Conservation (phyloP, 1,139 yeast genomes). For the Wickerhamomyces sp. region DNA sequence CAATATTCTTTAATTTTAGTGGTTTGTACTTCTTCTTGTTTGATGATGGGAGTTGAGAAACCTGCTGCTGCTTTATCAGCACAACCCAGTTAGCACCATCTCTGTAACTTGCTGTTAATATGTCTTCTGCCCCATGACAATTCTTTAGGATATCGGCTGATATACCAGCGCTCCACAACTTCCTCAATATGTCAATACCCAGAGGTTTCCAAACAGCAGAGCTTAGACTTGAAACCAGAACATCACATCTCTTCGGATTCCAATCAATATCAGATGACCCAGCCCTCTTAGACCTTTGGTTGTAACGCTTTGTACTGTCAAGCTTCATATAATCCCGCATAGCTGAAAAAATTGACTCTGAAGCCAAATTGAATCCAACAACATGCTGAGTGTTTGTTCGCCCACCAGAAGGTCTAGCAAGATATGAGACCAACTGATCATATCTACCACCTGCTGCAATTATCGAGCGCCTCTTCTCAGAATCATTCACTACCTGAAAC, state of each 20-base stretch:
- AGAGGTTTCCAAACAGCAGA: constrained; percentile 44
- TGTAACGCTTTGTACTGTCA: constrained; percentile 23
- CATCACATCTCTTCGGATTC: constrained; percentile 68
- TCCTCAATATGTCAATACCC: constrained; percentile 58
- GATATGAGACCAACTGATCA: constrained; percentile 61
- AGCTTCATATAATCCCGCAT: constrained; percentile 42
- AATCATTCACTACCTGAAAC: constrained; percentile 77
- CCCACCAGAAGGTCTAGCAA: constrained; percentile 47
- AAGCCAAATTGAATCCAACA: constrained; percentile 80
- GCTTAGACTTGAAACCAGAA: constrained; percentile 65
- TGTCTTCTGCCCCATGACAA: constrained; percentile 61
- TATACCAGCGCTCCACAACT: constrained; percentile 67
- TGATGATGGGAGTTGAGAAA: constrained; percentile 26
- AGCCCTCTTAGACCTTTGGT: constrained; percentile 24
- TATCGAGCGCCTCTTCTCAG: constrained; percentile 41
- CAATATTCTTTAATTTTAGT: constrained; percentile 61
- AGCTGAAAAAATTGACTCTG: constrained; percentile 51
- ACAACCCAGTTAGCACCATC: constrained; percentile 78
- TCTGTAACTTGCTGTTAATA: constrained; percentile 54
- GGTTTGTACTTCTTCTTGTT: constrained; percentile 63
- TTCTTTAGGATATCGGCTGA: constrained; percentile 63
- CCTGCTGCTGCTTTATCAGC: constrained; percentile 58
- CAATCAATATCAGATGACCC: constrained; percentile 29
- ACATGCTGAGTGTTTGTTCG: constrained; percentile 50
- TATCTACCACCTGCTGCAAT: constrained; percentile 93